Evolutionary conservation across 1,284 basidiomycete genomes (phyloP).

Genomic region (Tausonia pullulans): DNA sequence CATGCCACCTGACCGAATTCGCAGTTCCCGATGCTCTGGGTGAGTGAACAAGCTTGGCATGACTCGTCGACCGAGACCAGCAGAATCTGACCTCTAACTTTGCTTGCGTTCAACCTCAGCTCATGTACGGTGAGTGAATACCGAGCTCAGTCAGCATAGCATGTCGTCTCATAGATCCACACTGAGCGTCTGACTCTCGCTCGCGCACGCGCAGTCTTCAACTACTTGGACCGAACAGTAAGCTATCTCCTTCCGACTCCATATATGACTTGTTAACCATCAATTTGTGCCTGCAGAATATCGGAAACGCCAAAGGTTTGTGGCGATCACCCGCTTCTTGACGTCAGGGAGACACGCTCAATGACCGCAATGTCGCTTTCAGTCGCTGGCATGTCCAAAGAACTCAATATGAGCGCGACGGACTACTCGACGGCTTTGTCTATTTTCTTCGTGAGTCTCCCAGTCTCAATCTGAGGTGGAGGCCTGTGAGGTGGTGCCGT

Average conservation of each 20-base stretch:
- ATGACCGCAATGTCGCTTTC: background rate
- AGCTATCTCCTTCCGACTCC: no score
- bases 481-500: no score
- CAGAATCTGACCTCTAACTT: no score
- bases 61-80: no score
- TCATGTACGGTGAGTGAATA: background rate
- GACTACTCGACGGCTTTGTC: conserved; percentile 30
- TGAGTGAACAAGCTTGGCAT: background rate
- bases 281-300: background rate
- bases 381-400: conserved; percentile 32
- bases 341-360: background rate
- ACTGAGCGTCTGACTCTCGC: background rate
- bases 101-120: no score
- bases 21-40: conserved; percentile 1
- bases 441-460: conserved; percentile 14
- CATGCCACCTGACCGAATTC: background rate
- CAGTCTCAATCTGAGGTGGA: no score
- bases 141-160: no score
- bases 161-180: no score
- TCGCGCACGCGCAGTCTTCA: background rate
- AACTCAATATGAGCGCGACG: conserved; percentile 28
- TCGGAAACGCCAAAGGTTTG: conserved; percentile 28
- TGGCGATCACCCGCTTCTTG: background rate
- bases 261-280: no score
- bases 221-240: conserved; percentile 4